A percentile compares a stretch with the other conserved stretches of the same genome.
phyloP scores from a whole-genome alignment of 129 eudicot species.

The Sambucus nigra region DNA sequence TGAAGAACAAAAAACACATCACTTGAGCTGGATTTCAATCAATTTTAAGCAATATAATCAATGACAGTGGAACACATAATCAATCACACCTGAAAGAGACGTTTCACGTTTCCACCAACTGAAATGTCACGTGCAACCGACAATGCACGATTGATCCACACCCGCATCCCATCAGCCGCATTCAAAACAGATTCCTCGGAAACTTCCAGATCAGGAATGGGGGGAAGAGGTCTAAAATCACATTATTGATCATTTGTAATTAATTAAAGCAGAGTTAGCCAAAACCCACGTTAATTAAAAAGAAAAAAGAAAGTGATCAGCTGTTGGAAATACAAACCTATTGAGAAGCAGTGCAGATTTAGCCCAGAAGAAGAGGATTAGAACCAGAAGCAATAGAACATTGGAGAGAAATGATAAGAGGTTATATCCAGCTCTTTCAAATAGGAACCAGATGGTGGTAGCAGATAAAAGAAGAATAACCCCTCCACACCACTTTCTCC shows the following conservation, averaged over 20 bases:
- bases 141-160: constrained; percentile 50
- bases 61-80: not conserved
- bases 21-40: not conserved
- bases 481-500: constrained; percentile 52
- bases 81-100: constrained; percentile 44
- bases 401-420: constrained; percentile 46
- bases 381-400: constrained; percentile 69
- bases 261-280: not conserved
- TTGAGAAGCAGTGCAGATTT: constrained; percentile 86
- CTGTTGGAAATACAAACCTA: constrained; percentile 30
- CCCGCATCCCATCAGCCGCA: constrained; percentile 53
- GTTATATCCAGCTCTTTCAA: constrained; percentile 66
- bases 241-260: not conserved
- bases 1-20: constrained; percentile 20
- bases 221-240: constrained; percentile 75
- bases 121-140: constrained; percentile 64
- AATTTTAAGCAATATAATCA: too few species aligned
- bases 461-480: constrained; percentile 30
- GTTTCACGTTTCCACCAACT: constrained; percentile 52
- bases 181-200: constrained; percentile 54
- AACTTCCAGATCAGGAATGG: constrained; percentile 73
- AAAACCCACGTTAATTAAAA: not conserved
- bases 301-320: not conserved
- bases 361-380: constrained; percentile 89
- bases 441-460: constrained; percentile 57